A percentile compares a stretch with the other conserved stretches of the same genome.
Evolutionary conservation across 495 filamentous ascomycete genomes (phyloP).

Genomic region (Penicillium verhagenii): DNA sequence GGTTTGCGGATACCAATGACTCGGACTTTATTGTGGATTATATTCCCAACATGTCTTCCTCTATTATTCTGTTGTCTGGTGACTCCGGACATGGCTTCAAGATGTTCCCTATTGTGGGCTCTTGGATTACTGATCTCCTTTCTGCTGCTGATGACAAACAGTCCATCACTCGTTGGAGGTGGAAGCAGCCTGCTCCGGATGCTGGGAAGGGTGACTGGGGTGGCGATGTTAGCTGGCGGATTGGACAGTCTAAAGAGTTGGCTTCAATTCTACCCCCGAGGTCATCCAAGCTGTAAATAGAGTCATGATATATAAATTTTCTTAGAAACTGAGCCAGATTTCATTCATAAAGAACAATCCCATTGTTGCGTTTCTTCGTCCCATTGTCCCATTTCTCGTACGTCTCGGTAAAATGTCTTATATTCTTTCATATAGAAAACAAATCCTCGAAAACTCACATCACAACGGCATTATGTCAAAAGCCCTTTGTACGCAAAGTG

Average conservation of each 20-base stretch:
- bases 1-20: slow-evolving; percentile 56
- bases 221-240: slow-evolving; percentile 40
- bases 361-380: no score
- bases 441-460: no score
- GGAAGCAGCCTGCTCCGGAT: slow-evolving; percentile 33
- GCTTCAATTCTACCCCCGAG: slow-evolving; percentile 21
- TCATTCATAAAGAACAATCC: not conserved
- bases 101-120: slow-evolving; percentile 54
- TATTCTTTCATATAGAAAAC: not conserved
- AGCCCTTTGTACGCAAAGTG: no score
- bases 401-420: no score
- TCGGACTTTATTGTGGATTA: slow-evolving; percentile 57
- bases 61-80: slow-evolving; percentile 48
- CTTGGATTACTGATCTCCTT: slow-evolving; percentile 44
- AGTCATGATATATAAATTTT: not conserved
- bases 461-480: no score
- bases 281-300: slow-evolving; percentile 28
- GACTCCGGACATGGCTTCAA: slow-evolving; percentile 58
- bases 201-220: slow-evolving; percentile 31
- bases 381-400: no score
- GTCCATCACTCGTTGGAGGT: slow-evolving; percentile 40
- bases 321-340: not conserved
- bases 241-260: slow-evolving; percentile 38
- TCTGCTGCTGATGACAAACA: slow-evolving; percentile 26
- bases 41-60: slow-evolving; percentile 41